A percentile compares a stretch with the other conserved stretches of the same genome.
Conservation (phyloP, 768 basidiomycete species). For the Naganishia friedmannii region DNA sequence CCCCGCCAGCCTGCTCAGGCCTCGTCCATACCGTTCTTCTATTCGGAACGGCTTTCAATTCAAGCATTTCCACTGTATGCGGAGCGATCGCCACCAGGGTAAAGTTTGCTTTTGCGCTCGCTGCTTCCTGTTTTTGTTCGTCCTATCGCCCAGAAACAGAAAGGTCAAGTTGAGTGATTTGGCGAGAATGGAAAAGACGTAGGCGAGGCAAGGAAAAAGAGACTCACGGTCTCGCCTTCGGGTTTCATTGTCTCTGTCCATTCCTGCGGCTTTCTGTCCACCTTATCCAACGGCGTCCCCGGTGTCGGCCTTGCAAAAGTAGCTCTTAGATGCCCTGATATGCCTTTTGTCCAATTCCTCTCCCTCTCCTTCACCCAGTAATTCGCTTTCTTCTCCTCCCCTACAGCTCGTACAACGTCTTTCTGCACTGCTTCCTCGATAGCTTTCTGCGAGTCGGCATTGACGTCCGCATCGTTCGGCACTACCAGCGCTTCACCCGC, state of each 20-base stretch:
- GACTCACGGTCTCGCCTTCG: conserved; percentile 40
- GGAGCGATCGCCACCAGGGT: conserved; percentile 44
- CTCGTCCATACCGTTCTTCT: conserved; percentile 41
- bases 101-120: conserved; percentile 41
- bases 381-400: conserved; percentile 34
- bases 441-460: neutral
- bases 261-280: conserved; percentile 37
- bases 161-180: too few species aligned
- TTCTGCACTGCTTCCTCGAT: conserved; percentile 21
- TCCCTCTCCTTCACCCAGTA: conserved; percentile 47
- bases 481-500: conserved; percentile 40
- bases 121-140: conserved; percentile 40
- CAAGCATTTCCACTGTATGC: conserved; percentile 41
- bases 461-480: conserved; percentile 19
- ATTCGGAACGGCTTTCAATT: conserved; percentile 48
- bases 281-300: conserved; percentile 41
- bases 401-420: conserved; percentile 29
- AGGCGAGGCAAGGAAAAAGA: neutral
- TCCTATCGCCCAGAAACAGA: conserved; percentile 35
- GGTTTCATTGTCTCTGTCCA: conserved; percentile 44
- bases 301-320: conserved; percentile 47
- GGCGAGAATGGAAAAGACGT: too few species aligned
- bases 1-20: neutral
- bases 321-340: conserved; percentile 49
- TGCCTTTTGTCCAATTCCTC: conserved; percentile 38